phyloP scores from a whole-genome alignment of 371 early-diverging fungal genomes.

The Syncephalis fuscata region DNA sequence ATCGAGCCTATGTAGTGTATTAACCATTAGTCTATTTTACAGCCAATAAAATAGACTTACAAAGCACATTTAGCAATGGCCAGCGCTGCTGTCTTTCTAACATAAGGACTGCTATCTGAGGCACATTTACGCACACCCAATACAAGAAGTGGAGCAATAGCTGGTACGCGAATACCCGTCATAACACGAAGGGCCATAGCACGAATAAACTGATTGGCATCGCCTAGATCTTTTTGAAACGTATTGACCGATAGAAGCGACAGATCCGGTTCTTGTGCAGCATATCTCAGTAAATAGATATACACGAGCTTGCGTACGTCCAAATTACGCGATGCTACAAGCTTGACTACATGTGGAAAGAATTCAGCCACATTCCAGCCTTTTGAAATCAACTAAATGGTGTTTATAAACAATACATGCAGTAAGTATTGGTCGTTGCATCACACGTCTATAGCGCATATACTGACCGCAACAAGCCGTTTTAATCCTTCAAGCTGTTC shows the following conservation, averaged over 20 bases:
- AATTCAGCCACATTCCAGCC: conserved; percentile 83
- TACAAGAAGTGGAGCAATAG: conserved; percentile 78
- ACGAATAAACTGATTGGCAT: conserved; percentile 78
- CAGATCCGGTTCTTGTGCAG: conserved; percentile 88
- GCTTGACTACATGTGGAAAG: conserved; percentile 93
- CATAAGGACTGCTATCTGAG: conserved; percentile 80
- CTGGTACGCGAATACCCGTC: conserved; percentile 83
- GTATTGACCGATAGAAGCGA: conserved; percentile 89
- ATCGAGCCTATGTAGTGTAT: conserved; percentile 41
- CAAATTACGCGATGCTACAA: conserved; percentile 77
- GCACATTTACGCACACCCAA: conserved; percentile 74
- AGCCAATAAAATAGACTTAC: conserved; percentile 15
- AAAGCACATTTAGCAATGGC: conserved; percentile 77
- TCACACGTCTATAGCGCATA: neutral
- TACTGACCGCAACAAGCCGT: conserved; percentile 67
- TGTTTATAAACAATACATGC: neutral
- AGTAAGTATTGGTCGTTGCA: neutral
- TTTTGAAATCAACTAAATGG: conserved; percentile 74
- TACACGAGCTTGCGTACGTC: conserved; percentile 89
- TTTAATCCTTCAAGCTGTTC: conserved; percentile 86
- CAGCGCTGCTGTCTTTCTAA: conserved; percentile 83
- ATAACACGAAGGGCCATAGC: conserved; percentile 91
- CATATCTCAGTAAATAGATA: conserved; percentile 84
- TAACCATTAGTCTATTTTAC: neutral
- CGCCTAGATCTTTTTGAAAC: conserved; percentile 90